Evolutionary conservation across 306 rosid species (phyloP), one percentile per base, ranked within the genome.

Genomic region (Gastrolobium bilobum): DNA sequence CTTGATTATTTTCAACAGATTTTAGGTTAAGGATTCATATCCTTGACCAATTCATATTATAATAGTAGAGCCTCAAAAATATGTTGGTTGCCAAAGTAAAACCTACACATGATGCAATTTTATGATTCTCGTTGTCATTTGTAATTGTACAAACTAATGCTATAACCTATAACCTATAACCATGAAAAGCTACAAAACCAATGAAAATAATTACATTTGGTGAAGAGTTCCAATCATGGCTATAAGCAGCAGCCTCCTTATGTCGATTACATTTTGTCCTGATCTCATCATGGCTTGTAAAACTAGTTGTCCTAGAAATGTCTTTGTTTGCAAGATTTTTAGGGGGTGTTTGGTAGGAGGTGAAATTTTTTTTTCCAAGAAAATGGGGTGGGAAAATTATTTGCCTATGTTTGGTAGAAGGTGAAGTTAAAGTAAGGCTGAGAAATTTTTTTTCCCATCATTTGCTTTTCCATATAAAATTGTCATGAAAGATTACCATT

Each of bases 21-120:
- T 68, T 57, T 3, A 44, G 13, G 43, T 69, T 26, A 69, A 20
- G 43, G 20, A 6, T 56, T 43, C 37, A 6, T 50, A 47, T 69
- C 50, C 58, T 42, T 54, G 58, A 67, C 47, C 64, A 20, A 38
- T 54, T 56, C 65, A 67, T 59, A 44, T 66, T 77, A 43, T 66
- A n/a, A 26, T 14, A 31, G 33, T 77, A 54, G 31, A 31, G 59
- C 10, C 75, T 43, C 46, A n/a, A 63, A 33, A 47, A 48, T 40
- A 10, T 51, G 51, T 39, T 69, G 71, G 29, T 59, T 48, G 71
- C 20, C 29, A 5, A 57, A 26, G 84, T 67, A 30, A 66, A 73
- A 30, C 48, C 6, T 26, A 33, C 13, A 13, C 42, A 40, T 34
- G 46, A 26, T 15, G 13, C 46, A 14, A 38, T 47, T 76, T 4